Evolutionary conservation across 129 eudicot species (phyloP).

Genomic region (Helianthus annuus): HanXRQr2.0-SUNRISE NC_035436.2:32382471-32382970

Average conservation of each 20-base stretch:
- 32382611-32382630: constrained; percentile 31
- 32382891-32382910: constrained; percentile 29
- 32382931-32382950: constrained; percentile 28
- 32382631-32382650: constrained; percentile 35
- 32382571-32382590: constrained; percentile 35
- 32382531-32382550: constrained; percentile 28
- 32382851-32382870: constrained; percentile 27
- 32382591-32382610: constrained; percentile 34
- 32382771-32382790: constrained; percentile 42
- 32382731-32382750: constrained; percentile 38
- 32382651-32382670: constrained; percentile 40
- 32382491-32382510: constrained; percentile 25
- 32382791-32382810: constrained; percentile 25
- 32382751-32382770: constrained; percentile 50
- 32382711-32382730: constrained; percentile 14
- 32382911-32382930: constrained; percentile 28
- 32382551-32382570: constrained; percentile 25
- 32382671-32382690: constrained; percentile 29
- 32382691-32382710: constrained; percentile 40
- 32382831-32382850: constrained; percentile 45
- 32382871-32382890: constrained; percentile 30
- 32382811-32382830: constrained; percentile 33
- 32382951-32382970: constrained; percentile 21
- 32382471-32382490: constrained; percentile 23
- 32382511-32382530: constrained; percentile 30